Conservation (phyloP, 148 eudicot species). For the Oxyria digyna region DNA sequence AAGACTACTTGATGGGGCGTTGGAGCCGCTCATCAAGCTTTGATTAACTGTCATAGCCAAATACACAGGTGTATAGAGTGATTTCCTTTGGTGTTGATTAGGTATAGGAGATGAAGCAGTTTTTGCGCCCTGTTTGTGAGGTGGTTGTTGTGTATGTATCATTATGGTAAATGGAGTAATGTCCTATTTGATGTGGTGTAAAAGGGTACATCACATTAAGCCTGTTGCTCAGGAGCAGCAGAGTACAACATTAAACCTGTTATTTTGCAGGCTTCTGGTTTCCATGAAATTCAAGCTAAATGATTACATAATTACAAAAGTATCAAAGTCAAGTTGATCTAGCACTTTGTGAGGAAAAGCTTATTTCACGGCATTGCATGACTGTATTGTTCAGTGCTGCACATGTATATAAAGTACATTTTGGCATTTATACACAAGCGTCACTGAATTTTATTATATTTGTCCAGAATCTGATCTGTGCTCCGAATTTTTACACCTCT, state of each 20-base stretch:
- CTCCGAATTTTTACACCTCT: too few species aligned
- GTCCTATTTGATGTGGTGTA: neutral
- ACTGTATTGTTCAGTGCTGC: neutral
- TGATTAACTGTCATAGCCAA: constrained; percentile 15
- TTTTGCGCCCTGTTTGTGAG: constrained; percentile 21
- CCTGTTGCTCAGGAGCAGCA: neutral
- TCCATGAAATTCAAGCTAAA: neutral
- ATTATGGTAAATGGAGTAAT: neutral
- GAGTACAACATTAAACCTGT: neutral
- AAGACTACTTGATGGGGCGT: constrained; percentile 45
- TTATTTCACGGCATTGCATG: neutral
- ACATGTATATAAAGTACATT: neutral
- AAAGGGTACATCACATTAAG: neutral
- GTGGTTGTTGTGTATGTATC: constrained; percentile 9
- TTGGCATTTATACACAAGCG: neutral
- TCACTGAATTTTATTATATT: neutral
- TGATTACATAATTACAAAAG: too few species aligned
- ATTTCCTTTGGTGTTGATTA: neutral
- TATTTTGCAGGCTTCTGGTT: too few species aligned
- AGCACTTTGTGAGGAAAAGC: too few species aligned
- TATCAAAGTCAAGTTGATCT: too few species aligned
- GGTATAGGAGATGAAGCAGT: constrained; percentile 1
- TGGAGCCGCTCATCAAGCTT: constrained; percentile 47
- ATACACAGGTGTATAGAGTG: neutral
- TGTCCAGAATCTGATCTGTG: too few species aligned